These are phyloP conservation scores for Penicillium arizonense DNA, from an alignment of 495 filamentous ascomycete species.

Conservation along the genomic window DNA sequence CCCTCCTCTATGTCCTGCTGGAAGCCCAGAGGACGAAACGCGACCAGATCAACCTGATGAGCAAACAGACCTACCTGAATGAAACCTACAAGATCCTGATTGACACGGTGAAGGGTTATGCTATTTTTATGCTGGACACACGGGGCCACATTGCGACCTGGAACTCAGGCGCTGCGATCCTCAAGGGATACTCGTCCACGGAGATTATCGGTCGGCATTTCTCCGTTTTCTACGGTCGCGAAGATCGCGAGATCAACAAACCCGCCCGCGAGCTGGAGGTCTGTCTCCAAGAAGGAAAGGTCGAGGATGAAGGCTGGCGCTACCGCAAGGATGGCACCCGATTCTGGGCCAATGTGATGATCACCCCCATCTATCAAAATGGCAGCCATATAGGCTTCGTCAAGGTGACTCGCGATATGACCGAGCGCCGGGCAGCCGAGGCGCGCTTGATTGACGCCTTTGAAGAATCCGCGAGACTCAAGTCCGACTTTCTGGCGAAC, in stretches of 20 bases:
- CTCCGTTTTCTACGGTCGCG: slow-evolving; percentile 58
- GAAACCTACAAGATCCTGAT: slow-evolving; percentile 62
- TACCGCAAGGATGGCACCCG: slow-evolving; percentile 59
- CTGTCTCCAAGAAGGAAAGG: slow-evolving; percentile 57
- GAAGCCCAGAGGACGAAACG: slow-evolving; percentile 40
- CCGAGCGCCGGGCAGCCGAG: slow-evolving; percentile 59
- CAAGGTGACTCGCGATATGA: slow-evolving; percentile 65
- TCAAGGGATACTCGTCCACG: slow-evolving; percentile 56
- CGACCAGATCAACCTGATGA: slow-evolving; percentile 14
- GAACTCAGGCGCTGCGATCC: slow-evolving; percentile 58
- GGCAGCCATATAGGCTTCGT: slow-evolving; percentile 60
- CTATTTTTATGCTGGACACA: slow-evolving; percentile 65
- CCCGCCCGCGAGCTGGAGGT: slow-evolving; percentile 55
- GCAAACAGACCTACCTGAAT: slow-evolving; percentile 47
- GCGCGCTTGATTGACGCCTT: slow-evolving; percentile 57
- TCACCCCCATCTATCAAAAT: slow-evolving; percentile 58
- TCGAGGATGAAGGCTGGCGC: slow-evolving; percentile 67
- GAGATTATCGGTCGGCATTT: slow-evolving; percentile 66
- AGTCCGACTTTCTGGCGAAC: slow-evolving; percentile 69
- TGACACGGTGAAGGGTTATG: slow-evolving; percentile 65
- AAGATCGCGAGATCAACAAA: slow-evolving; percentile 53
- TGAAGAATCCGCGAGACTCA: slow-evolving; percentile 63
- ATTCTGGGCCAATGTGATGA: slow-evolving; percentile 69
- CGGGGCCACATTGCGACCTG: slow-evolving; percentile 58
- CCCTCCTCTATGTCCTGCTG: slow-evolving; percentile 46